Conservation (phyloP, 306 rosid genomes). For the Vicia faba region DNA sequence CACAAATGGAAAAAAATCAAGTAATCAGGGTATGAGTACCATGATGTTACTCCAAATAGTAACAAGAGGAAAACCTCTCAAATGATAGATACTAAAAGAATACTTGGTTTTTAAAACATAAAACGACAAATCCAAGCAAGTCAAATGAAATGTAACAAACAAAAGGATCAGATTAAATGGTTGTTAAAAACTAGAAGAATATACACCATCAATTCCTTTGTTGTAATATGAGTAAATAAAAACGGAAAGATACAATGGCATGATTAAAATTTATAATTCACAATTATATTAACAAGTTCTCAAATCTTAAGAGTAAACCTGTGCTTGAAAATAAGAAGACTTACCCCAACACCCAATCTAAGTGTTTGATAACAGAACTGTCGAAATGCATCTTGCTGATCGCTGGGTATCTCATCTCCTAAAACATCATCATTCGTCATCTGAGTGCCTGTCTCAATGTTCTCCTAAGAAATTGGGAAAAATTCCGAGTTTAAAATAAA, state of each 20-base stretch:
- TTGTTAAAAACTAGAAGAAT: constrained; percentile 7
- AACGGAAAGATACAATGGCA: not conserved
- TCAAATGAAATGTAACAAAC: constrained; percentile 13
- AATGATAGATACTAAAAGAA: constrained; percentile 1
- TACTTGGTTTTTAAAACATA: constrained; percentile 15
- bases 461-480: constrained; percentile 57
- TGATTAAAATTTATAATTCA: constrained; percentile 14
- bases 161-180: constrained; percentile 11
- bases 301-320: not conserved
- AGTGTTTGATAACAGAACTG: constrained; percentile 94
- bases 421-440: constrained; percentile 96
- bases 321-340: constrained; percentile 35
- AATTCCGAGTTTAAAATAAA: constrained; percentile 19
- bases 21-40: constrained; percentile 13
- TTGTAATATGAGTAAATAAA: constrained; percentile 30
- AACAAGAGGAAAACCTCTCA: constrained; percentile 9
- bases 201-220: constrained; percentile 21
- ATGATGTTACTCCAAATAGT: constrained; percentile 14
- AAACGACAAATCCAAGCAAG: not conserved
- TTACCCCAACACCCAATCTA: constrained; percentile 77
- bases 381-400: constrained; percentile 84
- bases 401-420: constrained; percentile 96
- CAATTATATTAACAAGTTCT: constrained; percentile 11
- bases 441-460: constrained; percentile 49
- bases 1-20: not conserved